Conservation (phyloP, 345 rosid genomes). For the Lagerstroemia speciosa region DNA sequence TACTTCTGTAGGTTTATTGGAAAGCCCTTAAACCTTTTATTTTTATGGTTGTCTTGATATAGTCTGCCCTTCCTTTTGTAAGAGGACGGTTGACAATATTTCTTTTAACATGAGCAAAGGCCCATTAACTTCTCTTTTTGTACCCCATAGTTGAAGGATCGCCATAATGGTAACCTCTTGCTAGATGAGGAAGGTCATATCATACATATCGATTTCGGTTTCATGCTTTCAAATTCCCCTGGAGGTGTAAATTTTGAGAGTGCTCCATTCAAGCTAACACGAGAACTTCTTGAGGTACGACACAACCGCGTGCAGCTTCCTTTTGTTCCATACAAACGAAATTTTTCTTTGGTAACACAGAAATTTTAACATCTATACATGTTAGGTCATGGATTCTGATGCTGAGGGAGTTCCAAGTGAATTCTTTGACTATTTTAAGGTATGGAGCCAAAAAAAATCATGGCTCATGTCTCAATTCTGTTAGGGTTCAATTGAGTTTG, state of each 20-base stretch:
- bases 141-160: slow-evolving; percentile 67
- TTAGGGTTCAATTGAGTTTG: neutral
- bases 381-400: slow-evolving; percentile 99
- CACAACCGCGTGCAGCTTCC: neutral
- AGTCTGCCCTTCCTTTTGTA: too few relatives aligned
- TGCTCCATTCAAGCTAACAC: slow-evolving; percentile 97
- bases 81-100: neutral
- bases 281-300: slow-evolving; percentile 97
- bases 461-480: slow-evolving; percentile 1
- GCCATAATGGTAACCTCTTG: slow-evolving; percentile 94
- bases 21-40: too few relatives aligned
- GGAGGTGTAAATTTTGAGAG: slow-evolving; percentile 99
- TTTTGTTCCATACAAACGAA: neutral
- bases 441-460: slow-evolving; percentile 20
- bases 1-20: too few relatives aligned
- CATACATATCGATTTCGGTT: slow-evolving; percentile 98
- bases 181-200: slow-evolving; percentile 98
- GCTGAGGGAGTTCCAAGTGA: slow-evolving; percentile 99
- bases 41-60: too few relatives aligned
- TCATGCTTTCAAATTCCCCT: slow-evolving; percentile 99
- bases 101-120: neutral
- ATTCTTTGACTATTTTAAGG: slow-evolving; percentile 98
- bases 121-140: neutral
- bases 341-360: neutral
- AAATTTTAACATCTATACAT: slow-evolving; percentile 5